Conservation (phyloP, 257 asterid genomes). For the Handroanthus guayacan region DNA sequence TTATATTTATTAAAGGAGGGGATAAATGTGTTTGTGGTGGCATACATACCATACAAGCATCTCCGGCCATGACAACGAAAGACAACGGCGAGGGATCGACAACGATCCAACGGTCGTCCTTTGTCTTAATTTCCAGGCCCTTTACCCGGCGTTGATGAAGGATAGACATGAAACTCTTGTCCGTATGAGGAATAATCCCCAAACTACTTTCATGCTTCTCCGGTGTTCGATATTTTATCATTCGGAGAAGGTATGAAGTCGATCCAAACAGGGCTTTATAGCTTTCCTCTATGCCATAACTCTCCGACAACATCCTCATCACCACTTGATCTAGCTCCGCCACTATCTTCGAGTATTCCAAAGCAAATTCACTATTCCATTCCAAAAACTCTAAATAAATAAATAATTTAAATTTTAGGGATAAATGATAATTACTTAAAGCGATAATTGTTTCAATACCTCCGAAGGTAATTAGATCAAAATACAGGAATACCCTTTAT, state of each 20-base stretch:
- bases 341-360: slow-evolving; percentile 43
- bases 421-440: no score
- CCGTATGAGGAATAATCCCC: slow-evolving; percentile 58
- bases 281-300: slow-evolving; percentile 38
- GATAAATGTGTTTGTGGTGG: neutral
- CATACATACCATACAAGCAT: slow-evolving; percentile 47
- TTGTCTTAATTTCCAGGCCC: slow-evolving; percentile 47
- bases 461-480: no score
- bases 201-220: slow-evolving; percentile 28
- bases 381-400: neutral
- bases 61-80: slow-evolving; percentile 58
- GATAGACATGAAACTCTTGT: slow-evolving; percentile 53
- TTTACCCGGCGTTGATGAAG: slow-evolving; percentile 46
- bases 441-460: no score
- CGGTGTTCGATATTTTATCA: slow-evolving; percentile 49
- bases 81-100: slow-evolving; percentile 49
- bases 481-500: no score
- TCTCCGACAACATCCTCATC: slow-evolving; percentile 52
- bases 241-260: slow-evolving; percentile 45
- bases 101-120: slow-evolving; percentile 45
- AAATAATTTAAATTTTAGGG: neutral
- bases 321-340: slow-evolving; percentile 50
- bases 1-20: neutral
- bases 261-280: slow-evolving; percentile 32
- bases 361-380: slow-evolving; percentile 38